Evolutionary conservation across 129 eudicot species (phyloP), one percentile per base, ranked within the genome.

Genomic region (Artemisia annua): DNA sequence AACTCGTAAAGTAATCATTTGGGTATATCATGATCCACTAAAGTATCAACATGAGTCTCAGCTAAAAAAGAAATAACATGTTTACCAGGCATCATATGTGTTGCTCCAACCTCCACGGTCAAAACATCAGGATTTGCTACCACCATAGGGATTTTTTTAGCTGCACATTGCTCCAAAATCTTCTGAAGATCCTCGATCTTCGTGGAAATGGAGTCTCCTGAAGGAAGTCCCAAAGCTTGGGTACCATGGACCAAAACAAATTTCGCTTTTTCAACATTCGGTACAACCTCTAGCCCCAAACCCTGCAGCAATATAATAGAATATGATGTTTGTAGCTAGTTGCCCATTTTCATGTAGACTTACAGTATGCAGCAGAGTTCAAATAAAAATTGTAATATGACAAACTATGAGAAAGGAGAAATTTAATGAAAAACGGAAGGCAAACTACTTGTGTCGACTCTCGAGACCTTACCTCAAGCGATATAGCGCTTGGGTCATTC

Each of bases 71-170:
- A 32, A 32, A 32, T 32, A 32, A 32, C 43, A 32, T 32, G 50
- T 55, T 20, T 71, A 92, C 98, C 99, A 59, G 99, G 99, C 99
- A 94, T 94, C 46, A 94, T 89, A n/a, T 96, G 87, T 24, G 88
- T 78, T 79, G 81, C 89, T 83, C 99, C 80, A 68, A 89, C 99
- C 73, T 94, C 99, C 30, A 94, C 99, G 11, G 97, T 94, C 2
- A 90, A 93, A 83, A 84, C 90, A 72, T 94, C 99, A 3, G 97
- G 99, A 88, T 94, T 94, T 63, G 97, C 99, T 35, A 94, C 96
- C 20, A 94, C 99, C 99, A 94, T 90, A 39, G 99, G 97, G 35
- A 94, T 86, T 67, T 73, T 74, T 79, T 88, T 93, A 59, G 78
- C 77, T 35, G 87, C 97, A 79, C 92, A 90, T 72, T 86, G 81